These are phyloP conservation scores for Trichoderma gamsii DNA, from an alignment of 495 filamentous ascomycete species.

Conservation along the genomic window DNA sequence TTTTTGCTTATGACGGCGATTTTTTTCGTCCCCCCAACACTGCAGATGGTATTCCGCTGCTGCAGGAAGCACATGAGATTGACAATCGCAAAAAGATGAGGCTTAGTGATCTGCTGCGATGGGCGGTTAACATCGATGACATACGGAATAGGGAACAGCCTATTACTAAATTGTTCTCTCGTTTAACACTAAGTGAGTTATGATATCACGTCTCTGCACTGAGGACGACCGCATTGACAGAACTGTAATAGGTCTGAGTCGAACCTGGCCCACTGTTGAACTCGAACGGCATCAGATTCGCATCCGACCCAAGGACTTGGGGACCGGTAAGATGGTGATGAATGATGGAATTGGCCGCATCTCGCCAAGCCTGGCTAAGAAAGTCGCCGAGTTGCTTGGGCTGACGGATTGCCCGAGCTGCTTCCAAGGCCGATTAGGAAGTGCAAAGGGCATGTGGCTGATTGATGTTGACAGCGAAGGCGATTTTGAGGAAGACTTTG, in stretches of 20 bases:
- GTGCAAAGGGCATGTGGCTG: constrained; percentile 89
- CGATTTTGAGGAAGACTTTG: constrained; percentile 30
- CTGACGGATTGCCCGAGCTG: constrained; percentile 59
- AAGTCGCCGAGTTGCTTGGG: constrained; percentile 53
- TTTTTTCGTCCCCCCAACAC: constrained; percentile 24
- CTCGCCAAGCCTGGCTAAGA: constrained; percentile 55
- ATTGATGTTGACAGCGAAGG: constrained; percentile 49
- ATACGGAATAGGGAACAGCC: constrained; percentile 34
- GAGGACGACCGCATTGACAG: not conserved
- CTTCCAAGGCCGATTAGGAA: constrained; percentile 76
- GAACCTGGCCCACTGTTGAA: constrained; percentile 32
- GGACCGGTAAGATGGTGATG: constrained; percentile 52
- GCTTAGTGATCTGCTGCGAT: constrained; percentile 32
- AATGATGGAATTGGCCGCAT: constrained; percentile 76
- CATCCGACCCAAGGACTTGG: constrained; percentile 28
- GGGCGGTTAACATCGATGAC: constrained; percentile 33
- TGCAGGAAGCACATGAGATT: constrained; percentile 26
- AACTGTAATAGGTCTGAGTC: constrained; percentile 31
- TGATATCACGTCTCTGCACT: not conserved
- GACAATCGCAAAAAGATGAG: constrained; percentile 25
- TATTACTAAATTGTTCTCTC: constrained; percentile 32
- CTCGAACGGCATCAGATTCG: constrained; percentile 34
- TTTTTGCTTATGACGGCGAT: constrained; percentile 40
- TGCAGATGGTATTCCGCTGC: constrained; percentile 22
- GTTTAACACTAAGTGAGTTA: constrained; percentile 36